Conservation (phyloP, 345 rosid genomes). For the Rhodomyrtus tomentosa region DNA sequence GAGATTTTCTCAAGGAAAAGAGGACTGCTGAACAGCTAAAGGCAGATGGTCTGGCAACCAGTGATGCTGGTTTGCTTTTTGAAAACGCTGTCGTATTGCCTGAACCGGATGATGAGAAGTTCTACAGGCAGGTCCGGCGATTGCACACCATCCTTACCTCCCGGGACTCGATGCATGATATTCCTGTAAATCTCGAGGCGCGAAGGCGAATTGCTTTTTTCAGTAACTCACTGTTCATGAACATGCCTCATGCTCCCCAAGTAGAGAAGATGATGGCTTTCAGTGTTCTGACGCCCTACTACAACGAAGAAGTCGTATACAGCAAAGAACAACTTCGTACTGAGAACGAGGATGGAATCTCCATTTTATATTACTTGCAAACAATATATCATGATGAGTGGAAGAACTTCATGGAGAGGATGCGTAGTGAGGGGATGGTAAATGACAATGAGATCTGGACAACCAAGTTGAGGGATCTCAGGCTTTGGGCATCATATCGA, state of each 20-base stretch:
- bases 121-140: conserved; percentile 82
- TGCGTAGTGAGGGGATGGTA: conserved; percentile 74
- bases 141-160: conserved; percentile 81
- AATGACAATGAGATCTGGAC: conserved; percentile 64
- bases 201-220: conserved; percentile 93
- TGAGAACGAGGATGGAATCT: conserved; percentile 94
- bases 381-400: conserved; percentile 91
- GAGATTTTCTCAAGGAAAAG: conserved; percentile 70
- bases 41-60: conserved; percentile 71
- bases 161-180: conserved; percentile 78
- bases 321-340: conserved; percentile 84
- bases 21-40: conserved; percentile 50
- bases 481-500: conserved; percentile 98
- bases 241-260: conserved; percentile 98
- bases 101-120: conserved; percentile 50
- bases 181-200: conserved; percentile 85
- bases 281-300: conserved; percentile 89
- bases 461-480: conserved; percentile 69
- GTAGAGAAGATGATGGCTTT: conserved; percentile 99
- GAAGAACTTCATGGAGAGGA: conserved; percentile 89
- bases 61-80: conserved; percentile 60
- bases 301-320: conserved; percentile 79
- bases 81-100: conserved; percentile 74
- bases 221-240: conserved; percentile 95
- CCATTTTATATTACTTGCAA: conserved; percentile 78